These are phyloP conservation scores for Gryganskiella cystojenkinii DNA, from an alignment of 192 early-diverging fungal species.

Conservation along the genomic window DNA sequence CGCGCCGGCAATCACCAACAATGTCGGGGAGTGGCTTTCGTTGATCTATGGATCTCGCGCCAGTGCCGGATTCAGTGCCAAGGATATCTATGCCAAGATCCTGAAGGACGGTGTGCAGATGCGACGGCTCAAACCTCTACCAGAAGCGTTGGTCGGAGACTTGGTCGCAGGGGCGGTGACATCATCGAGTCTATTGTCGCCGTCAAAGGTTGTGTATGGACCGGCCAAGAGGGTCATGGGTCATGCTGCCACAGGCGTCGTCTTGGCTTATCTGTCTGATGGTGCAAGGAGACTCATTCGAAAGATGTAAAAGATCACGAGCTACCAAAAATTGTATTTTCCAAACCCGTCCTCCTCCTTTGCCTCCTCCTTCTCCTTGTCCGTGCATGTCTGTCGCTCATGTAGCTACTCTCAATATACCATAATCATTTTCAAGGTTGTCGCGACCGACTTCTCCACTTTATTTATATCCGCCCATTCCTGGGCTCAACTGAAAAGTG, in stretches of 20 bases:
- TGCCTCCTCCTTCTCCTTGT: not conserved
- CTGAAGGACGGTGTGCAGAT: conserved; percentile 17
- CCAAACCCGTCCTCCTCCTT: not conserved
- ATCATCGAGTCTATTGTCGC: conserved; percentile 15
- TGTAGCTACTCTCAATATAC: no score
- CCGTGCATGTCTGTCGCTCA: not conserved
- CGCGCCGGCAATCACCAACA: not conserved
- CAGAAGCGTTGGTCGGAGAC: conserved; percentile 6
- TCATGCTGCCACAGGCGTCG: conserved; percentile 21
- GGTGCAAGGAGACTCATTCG: conserved; percentile 1
- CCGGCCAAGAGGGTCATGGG: conserved; percentile 17
- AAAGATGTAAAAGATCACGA: conserved; percentile 15
- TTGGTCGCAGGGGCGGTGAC: not conserved
- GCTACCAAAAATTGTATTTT: not conserved
- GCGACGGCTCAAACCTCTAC: not conserved
- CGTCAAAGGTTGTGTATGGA: conserved; percentile 30
- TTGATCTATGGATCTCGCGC: conserved; percentile 30
- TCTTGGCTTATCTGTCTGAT: conserved; percentile 25
- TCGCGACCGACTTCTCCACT: no score
- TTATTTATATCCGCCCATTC: no score
- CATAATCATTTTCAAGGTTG: no score
- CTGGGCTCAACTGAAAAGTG: no score
- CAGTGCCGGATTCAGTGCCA: conserved; percentile 16
- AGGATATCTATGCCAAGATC: conserved; percentile 38
- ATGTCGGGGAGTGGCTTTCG: conserved; percentile 16